Percentiles rank a stretch among this genome's conserved stretches.
These are phyloP conservation scores for Leishmania turanica DNA, from an alignment of 208 protist species.

Conservation along the genomic window DNA sequence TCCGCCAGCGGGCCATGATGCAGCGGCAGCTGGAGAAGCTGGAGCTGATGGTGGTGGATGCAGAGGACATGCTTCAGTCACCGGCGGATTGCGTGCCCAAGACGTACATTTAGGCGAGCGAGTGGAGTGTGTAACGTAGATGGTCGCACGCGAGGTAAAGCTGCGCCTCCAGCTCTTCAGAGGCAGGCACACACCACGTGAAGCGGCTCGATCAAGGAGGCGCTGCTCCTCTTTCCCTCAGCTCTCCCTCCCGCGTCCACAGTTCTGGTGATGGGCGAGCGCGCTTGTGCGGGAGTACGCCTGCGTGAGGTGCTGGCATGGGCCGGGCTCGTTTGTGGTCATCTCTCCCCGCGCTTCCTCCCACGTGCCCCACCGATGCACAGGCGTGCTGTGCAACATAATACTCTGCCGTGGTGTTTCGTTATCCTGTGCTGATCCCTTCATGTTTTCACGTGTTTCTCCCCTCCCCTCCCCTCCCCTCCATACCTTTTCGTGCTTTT, in stretches of 20 bases:
- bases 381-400: background rate
- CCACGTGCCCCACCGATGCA: background rate
- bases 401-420: background rate
- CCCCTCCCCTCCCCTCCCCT: too few relatives aligned
- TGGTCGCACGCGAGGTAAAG: background rate
- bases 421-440: background rate
- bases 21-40: constrained; percentile 51
- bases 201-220: background rate
- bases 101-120: constrained; percentile 50
- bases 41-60: constrained; percentile 63
- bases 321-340: too few relatives aligned
- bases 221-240: background rate
- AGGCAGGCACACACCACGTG: background rate
- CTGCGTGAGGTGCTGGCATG: too few relatives aligned
- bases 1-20: constrained; percentile 37
- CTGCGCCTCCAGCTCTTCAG: background rate
- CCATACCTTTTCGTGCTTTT: background rate
- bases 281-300: background rate
- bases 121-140: background rate
- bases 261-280: background rate
- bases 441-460: background rate
- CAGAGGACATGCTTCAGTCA: constrained; percentile 58
- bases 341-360: background rate
- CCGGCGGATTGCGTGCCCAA: constrained; percentile 61
- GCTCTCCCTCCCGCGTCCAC: background rate